Evolutionary conservation across 495 filamentous ascomycete genomes (phyloP).

Genomic region (Trichoderma orchidacearum): DNA sequence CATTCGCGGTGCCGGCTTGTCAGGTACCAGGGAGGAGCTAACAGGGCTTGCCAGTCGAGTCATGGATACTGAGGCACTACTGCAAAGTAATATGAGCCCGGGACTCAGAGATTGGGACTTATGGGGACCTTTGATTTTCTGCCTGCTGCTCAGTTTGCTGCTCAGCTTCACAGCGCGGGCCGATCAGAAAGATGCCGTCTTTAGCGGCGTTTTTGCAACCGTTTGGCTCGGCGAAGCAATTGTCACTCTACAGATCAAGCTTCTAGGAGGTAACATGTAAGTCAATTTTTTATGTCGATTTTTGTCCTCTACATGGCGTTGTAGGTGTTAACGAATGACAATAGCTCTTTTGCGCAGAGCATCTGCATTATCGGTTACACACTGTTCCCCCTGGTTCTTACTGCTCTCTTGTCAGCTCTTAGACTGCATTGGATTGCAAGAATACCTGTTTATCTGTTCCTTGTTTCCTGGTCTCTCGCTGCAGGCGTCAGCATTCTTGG

Average conservation of each 20-base stretch:
- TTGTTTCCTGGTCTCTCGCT: constrained; percentile 84
- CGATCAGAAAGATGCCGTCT: constrained; percentile 74
- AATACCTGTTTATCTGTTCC: constrained; percentile 78
- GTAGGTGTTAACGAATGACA: neutral
- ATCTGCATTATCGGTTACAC: constrained; percentile 98
- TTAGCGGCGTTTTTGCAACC: constrained; percentile 89
- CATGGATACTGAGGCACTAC: constrained; percentile 50
- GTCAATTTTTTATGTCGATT: constrained; percentile 15
- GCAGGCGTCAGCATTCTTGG: constrained; percentile 93
- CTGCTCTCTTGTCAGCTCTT: constrained; percentile 75
- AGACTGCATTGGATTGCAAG: constrained; percentile 60
- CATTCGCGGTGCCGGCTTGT: constrained; percentile 31
- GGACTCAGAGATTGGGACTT: constrained; percentile 93
- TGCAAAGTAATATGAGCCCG: constrained; percentile 70
- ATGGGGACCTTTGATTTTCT: constrained; percentile 93
- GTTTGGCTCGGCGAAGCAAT: constrained; percentile 96
- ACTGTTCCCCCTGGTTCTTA: constrained; percentile 94
- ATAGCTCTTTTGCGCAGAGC: constrained; percentile 90
- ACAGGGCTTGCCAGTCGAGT: constrained; percentile 42
- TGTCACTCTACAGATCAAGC: constrained; percentile 96
- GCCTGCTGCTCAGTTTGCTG: constrained; percentile 72
- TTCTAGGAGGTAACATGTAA: constrained; percentile 95
- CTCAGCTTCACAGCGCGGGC: constrained; percentile 62
- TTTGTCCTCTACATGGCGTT: neutral
- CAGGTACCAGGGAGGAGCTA: constrained; percentile 48